Evolutionary conservation across 2,329 filamentous ascomycete genomes (phyloP), one percentile per base, ranked within the genome.

Genomic region (Clonostachys rhizophaga): DNA sequence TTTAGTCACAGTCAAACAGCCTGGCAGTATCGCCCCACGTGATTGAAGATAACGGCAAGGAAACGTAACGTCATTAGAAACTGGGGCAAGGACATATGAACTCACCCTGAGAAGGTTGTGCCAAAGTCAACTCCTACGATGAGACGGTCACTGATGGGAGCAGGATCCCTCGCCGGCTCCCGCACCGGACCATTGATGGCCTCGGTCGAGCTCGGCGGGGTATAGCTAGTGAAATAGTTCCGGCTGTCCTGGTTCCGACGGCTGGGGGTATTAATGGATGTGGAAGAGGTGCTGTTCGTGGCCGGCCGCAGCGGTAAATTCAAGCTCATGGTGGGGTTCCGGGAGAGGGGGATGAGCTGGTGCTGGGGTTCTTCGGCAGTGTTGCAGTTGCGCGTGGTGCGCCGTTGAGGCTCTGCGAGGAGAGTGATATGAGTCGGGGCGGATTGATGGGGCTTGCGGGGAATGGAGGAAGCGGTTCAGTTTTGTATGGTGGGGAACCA

Each of bases 101-200:
- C 79, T 70, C 67, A 86, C 81, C 86, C 87, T 40, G 84, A 89
- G 60, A 89, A 91, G 2, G 87, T 91, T n/a, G 88, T 91, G 13
- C 88, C 88, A 68, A 91, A 91, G 62, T 91, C 88, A 8, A 91
- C 81, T 8, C 87, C 88, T 34, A 91, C 86, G 55, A 91, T 87
- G 54, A 90, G 67, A 47, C 84, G 75, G 59, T 89, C 86, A 53
- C 69, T 75, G 42, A 74, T 61, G 11, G 75, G 69, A 33, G 72
- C 65, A 48, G 74, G 69, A 55, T 81, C 78, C 55, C 73, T 66
- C 24, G 70, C 67, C 24, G 76, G 74, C 54, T 83, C 80, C 50
- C 79, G 71, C 30, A 81, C 70, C 13, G 80, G 79, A 5, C 79
- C 79, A 59, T 81, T 78, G 64, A 84, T 82, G 42, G 81, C 80